Conservation (phyloP, 768 basidiomycete genomes). For the Phylloporus sp. region DNA sequence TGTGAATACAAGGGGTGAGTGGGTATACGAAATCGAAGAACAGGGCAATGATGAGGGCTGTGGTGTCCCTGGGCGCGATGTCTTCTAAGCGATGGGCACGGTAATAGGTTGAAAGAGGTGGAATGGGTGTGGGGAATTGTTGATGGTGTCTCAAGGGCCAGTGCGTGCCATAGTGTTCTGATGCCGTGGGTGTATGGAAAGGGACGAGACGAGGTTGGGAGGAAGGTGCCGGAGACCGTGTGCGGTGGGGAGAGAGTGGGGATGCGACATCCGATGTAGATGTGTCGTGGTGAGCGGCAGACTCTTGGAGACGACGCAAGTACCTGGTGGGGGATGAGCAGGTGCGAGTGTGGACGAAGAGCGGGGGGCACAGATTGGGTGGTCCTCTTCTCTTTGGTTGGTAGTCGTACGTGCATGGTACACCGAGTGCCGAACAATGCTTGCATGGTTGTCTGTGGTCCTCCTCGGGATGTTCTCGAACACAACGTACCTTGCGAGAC, state of each 20-base stretch:
- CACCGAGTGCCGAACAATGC: conserved; percentile 77
- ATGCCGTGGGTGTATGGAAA: conserved; percentile 44
- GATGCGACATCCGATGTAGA: conserved; percentile 42
- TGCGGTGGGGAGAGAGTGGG: conserved; percentile 39
- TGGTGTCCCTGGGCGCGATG: conserved; percentile 76
- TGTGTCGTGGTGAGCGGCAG: conserved; percentile 39
- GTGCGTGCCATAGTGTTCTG: conserved; percentile 61
- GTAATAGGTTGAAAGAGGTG: conserved; percentile 69
- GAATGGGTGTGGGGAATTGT: conserved; percentile 39
- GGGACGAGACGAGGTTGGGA: too few species aligned
- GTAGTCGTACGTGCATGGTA: conserved; percentile 88
- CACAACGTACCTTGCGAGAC: conserved; percentile 83
- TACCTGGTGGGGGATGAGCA: conserved; percentile 44
- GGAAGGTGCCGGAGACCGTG: conserved; percentile 44
- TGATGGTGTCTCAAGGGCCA: conserved; percentile 70
- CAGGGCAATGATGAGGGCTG: conserved; percentile 76
- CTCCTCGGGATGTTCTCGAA: conserved; percentile 74
- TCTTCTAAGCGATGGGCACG: conserved; percentile 77
- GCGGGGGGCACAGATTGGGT: conserved; percentile 75
- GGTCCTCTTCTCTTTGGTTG: conserved; percentile 93
- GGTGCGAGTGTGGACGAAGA: not conserved
- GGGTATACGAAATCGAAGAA: conserved; percentile 96
- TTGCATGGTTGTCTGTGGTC: conserved; percentile 80
- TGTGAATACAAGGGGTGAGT: conserved; percentile 87
- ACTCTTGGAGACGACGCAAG: conserved; percentile 76